Base-by-base conservation (phyloP, 257 asterid genomes). In the Rehmannia glutinosa region DNA sequence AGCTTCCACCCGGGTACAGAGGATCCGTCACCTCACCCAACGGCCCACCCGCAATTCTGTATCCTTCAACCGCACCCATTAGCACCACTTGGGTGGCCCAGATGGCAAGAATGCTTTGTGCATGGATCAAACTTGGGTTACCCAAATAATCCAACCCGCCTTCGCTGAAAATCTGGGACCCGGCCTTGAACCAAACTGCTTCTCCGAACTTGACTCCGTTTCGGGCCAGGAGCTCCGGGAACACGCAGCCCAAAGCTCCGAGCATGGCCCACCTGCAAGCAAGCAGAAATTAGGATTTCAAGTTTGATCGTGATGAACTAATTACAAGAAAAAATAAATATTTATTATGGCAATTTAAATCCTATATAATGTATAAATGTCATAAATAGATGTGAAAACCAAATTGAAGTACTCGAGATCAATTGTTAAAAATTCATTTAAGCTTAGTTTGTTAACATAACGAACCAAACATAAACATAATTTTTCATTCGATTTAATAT, bases 51-150 rank as follows among this genome's bases (percentile, higher is more conserved):
- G 64, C 70, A 8, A 69, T 57, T 35, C 79, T 45, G 13, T 62
- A 69, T 3, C 79, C 79, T 35, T 68, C 75, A 28, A 77, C 75
- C 0, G 73, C 75, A 13, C 81, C 81, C 81, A 76, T 76, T 2
- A 71, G 32, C 1, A 76, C 32, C 4, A 72, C 75, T 62, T 72
- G 81, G 23, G 35, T 52, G 9, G 64, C 81, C 70, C 73, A 64
- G 13, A 73, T 71, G 1, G 75, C 77, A 4, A 76, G 55, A 27
- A 76, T 76, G 61, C 77, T 71, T n/a, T 65, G 77, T 5, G 77
- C 74, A 45, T 71, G 74, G 27, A 71, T 49, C 60, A 76, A 51
- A 2, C 36, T 66, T 5, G 52, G 62, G 52, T 51, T 66, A 6
- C 62, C 71, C 41, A 64, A 33, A 42, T 76, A 76, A 47, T 77